These are phyloP conservation scores for Sphaerosporella brunnea DNA, from an alignment of 495 filamentous ascomycete species.

Conservation along the genomic window DNA sequence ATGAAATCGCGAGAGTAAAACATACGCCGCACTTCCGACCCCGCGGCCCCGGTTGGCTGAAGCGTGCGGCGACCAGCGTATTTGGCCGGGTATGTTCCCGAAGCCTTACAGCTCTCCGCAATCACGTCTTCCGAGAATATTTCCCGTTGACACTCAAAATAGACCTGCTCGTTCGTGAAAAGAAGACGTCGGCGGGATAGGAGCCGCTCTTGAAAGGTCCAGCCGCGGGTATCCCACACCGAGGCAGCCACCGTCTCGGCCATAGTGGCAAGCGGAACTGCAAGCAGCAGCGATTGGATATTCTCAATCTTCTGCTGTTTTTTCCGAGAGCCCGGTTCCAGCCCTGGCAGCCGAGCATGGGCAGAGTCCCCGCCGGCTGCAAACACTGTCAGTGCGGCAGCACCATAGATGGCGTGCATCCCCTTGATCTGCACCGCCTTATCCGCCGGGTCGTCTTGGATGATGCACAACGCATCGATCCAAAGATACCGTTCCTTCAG, in stretches of 20 bases:
- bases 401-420: conserved; percentile 13
- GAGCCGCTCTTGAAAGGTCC: conserved; percentile 4
- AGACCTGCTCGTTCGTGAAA: neutral
- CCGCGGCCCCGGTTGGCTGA: neutral
- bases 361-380: conserved; percentile 10
- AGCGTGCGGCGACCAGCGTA: neutral
- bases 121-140: neutral
- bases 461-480: conserved; percentile 19
- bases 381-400: conserved; percentile 13
- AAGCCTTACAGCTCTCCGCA: neutral
- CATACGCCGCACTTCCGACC: neutral
- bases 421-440: conserved; percentile 11
- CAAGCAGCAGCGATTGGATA: conserved; percentile 4
- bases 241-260: neutral
- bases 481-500: conserved; percentile 17
- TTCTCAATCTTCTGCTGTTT: conserved; percentile 6
- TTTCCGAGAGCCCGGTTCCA: neutral
- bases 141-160: neutral
- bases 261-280: conserved; percentile 13
- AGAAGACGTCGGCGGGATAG: neutral
- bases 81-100: neutral
- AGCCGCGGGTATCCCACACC: neutral
- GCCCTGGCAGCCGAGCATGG: conserved; percentile 5
- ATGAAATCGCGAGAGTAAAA: neutral
- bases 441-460: conserved; percentile 10